Conservation (phyloP, 2,329 filamentous ascomycete species). For the Verticillium klebahnii region DNA sequence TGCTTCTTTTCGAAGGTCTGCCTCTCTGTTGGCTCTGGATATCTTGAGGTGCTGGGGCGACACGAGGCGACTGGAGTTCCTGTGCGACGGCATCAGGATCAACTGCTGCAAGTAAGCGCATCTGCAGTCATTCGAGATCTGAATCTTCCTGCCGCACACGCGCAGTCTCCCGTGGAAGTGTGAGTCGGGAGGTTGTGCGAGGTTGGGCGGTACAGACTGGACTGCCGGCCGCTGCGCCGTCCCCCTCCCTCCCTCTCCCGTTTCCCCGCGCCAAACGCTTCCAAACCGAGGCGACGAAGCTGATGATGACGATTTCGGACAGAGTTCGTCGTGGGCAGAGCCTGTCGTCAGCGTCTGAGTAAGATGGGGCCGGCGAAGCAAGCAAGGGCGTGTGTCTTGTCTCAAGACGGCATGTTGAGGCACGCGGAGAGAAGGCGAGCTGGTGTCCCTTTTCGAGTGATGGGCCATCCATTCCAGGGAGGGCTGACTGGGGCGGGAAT, state of each 20-base stretch:
- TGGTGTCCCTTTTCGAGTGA: not conserved
- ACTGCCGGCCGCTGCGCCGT: too few relatives aligned
- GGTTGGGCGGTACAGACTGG: not conserved
- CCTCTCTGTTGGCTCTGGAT: not conserved
- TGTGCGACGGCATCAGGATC: conserved; percentile 12
- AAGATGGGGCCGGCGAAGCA: too few relatives aligned
- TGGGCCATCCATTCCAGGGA: not conserved
- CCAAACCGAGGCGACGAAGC: too few relatives aligned
- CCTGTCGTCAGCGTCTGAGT: too few relatives aligned
- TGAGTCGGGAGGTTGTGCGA: not conserved
- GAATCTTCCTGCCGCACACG: conserved; percentile 6
- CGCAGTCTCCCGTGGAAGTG: not conserved
- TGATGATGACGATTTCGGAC: too few relatives aligned
- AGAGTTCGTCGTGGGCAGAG: too few relatives aligned
- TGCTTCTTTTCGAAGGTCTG: not conserved
- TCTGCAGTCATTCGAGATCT: conserved; percentile 22
- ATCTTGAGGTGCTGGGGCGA: not conserved
- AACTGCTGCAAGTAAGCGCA: conserved; percentile 12
- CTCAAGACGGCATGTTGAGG: not conserved
- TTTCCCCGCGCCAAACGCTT: too few relatives aligned
- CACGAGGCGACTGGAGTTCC: not conserved
- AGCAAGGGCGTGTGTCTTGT: not conserved
- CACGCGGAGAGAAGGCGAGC: not conserved
- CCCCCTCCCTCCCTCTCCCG: too few relatives aligned
- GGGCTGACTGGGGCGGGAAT: not conserved